Conservation (phyloP, 116 monocot species). For the Posidonia oceanica region DNA sequence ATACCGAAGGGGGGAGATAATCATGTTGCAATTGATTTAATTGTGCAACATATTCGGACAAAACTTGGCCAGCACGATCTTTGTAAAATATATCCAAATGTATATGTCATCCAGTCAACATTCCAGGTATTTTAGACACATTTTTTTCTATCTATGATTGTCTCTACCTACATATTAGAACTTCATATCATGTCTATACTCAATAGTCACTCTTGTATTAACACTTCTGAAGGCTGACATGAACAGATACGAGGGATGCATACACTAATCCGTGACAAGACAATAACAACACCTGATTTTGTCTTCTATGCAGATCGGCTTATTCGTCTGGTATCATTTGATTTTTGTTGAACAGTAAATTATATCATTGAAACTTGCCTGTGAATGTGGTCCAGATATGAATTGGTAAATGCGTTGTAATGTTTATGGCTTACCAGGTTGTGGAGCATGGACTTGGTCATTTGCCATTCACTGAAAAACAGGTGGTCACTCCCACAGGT, state of each 20-base stretch:
- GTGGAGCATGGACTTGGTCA: constrained; percentile 80
- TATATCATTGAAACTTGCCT: too few species aligned
- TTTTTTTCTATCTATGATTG: background rate
- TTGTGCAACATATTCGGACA: too few species aligned
- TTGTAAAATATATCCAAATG: constrained; percentile 93
- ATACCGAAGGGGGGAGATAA: too few species aligned
- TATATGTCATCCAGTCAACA: constrained; percentile 79
- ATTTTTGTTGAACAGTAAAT: too few species aligned
- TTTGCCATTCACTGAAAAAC: constrained; percentile 86
- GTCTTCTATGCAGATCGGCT: constrained; percentile 98
- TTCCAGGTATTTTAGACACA: constrained; percentile 67
- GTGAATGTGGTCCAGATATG: too few species aligned
- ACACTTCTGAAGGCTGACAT: too few species aligned
- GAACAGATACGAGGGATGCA: too few species aligned
- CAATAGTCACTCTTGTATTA: too few species aligned
- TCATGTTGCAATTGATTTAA: too few species aligned
- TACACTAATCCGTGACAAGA: constrained; percentile 86
- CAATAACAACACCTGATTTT: constrained; percentile 88
- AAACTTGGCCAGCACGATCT: too few species aligned
- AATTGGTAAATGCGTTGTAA: too few species aligned
- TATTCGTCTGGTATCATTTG: constrained; percentile 66
- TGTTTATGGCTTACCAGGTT: constrained; percentile 25
- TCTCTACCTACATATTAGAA: background rate
- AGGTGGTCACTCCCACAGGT: constrained; percentile 73
- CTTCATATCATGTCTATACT: too few species aligned